Evolutionary conservation across 2,329 filamentous ascomycete species (phyloP).

Genomic region (Sporothrix brasiliensis): DNA sequence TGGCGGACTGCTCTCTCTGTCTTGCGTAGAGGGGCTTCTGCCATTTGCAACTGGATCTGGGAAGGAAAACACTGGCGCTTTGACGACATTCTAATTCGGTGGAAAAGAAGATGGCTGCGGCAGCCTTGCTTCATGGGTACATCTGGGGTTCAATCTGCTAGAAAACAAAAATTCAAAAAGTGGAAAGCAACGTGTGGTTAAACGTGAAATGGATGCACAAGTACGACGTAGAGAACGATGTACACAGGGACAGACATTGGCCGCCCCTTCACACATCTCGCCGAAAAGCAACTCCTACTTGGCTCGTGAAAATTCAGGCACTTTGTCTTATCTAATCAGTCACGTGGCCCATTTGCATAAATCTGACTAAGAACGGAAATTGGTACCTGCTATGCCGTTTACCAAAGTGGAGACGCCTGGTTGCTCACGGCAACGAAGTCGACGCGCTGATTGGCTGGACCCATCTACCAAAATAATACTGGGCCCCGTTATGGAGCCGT

Average conservation of each 20-base stretch:
- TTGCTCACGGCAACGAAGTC: constrained; percentile 39
- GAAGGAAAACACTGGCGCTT: constrained; percentile 30
- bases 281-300: too few relatives aligned
- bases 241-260: too few relatives aligned
- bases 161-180: constrained; percentile 32
- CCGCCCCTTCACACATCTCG: too few relatives aligned
- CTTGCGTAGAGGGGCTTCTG: not conserved
- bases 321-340: constrained; percentile 9
- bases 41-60: constrained; percentile 24
- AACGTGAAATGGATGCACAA: not conserved
- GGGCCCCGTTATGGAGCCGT: constrained; percentile 4
- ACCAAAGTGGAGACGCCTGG: constrained; percentile 18
- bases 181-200: constrained; percentile 17
- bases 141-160: constrained; percentile 29
- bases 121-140: constrained; percentile 30
- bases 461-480: constrained; percentile 32
- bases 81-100: constrained; percentile 20
- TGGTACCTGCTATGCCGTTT: constrained; percentile 3
- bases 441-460: constrained; percentile 36
- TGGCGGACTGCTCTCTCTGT: not conserved
- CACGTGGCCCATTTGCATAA: constrained; percentile 9
- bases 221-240: not conserved
- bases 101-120: constrained; percentile 21
- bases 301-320: too few relatives aligned
- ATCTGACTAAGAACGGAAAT: not conserved